These are phyloP conservation scores for Ascochyta viciae-villosae DNA, from an alignment of 2,329 filamentous ascomycete species.

Conservation along the genomic window DNA sequence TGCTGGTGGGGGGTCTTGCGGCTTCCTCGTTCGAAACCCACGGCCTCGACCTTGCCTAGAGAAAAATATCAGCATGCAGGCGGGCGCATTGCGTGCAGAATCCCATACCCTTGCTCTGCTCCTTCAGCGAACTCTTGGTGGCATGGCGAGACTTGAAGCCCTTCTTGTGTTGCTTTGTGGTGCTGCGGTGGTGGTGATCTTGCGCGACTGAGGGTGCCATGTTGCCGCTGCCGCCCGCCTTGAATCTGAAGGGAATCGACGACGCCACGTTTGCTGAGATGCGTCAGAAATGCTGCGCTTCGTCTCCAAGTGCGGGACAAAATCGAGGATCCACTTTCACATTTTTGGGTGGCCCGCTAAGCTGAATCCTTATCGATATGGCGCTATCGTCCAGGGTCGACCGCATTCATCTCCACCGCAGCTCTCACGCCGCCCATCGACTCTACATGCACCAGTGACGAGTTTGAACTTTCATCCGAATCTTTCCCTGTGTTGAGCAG, in stretches of 20 bases:
- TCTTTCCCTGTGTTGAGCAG: too few relatives aligned
- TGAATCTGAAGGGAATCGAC: constrained; percentile 78
- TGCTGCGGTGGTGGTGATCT: constrained; percentile 86
- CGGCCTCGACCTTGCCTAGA: constrained; percentile 75
- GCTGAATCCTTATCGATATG: constrained; percentile 19
- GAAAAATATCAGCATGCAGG: constrained; percentile 24
- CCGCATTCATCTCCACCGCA: background rate
- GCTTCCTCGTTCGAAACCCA: constrained; percentile 68
- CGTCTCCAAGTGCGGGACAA: constrained; percentile 29
- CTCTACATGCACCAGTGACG: too few relatives aligned
- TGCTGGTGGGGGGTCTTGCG: constrained; percentile 94
- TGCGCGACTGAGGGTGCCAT: constrained; percentile 69
- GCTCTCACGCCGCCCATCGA: too few relatives aligned
- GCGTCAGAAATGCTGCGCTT: constrained; percentile 22
- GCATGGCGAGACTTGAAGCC: constrained; percentile 91
- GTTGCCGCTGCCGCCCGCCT: constrained; percentile 68
- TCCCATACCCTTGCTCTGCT: constrained; percentile 76
- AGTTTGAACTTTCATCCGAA: too few relatives aligned
- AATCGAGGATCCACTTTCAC: constrained; percentile 24
- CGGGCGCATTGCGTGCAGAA: background rate
- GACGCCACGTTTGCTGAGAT: constrained; percentile 44
- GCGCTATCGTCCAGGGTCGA: constrained; percentile 2
- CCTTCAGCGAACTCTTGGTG: constrained; percentile 85
- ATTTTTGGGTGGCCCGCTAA: constrained; percentile 27
- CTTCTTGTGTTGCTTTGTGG: constrained; percentile 88